Base-by-base conservation (phyloP, 1,284 basidiomycete genomes). In the Austropuccinia psidii region DNA sequence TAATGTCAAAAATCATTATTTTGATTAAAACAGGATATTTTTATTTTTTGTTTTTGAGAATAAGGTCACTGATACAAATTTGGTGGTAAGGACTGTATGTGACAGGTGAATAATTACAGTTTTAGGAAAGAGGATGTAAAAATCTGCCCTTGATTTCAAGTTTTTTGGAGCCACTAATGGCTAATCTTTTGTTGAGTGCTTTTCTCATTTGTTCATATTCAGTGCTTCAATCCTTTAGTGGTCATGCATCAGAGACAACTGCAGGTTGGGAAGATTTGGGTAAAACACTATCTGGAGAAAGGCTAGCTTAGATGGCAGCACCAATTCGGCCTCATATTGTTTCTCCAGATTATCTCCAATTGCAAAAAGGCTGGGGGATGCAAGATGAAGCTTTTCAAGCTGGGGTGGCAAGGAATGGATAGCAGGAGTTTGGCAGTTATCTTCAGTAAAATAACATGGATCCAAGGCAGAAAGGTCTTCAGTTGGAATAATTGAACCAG, bases 131-230 rank as follows among this genome's bases (percentile, higher is more conserved):
- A 47, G 62, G 62, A 50, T 74, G 72, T 24, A 31, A 39, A 29
- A 74, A 74, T 19, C 47, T 58, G 13, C 52, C 52, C 4, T 57
- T 33, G 11, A 39, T 24, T 50, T 74, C 72, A 21, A 74, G 47
- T 27, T 52, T 66, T 13, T 41, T 31, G 9, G 62, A 58, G 35
- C 72, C 60, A 27, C 52, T 58, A 61, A 73, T 74, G n/a, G 72
- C 72, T 35, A 74, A 37, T 24, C 72, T 74, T 39, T 74, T 62
- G 31, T 74, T 62, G 24, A 74, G 35, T 5, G 72, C 72, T 64
- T 74, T 74, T 24, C 62, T 74, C 61, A 74, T 74, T 45, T 74
- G 72, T 58, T 74, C 72, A n/a, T 74, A 61, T 33, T 74, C 72
- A 9, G 62, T 37, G 17, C 39, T 27, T n/a, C 57, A 29, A 27